Conservation (phyloP, 2,329 filamentous ascomycete genomes). For the Ascochyta pisi region DNA sequence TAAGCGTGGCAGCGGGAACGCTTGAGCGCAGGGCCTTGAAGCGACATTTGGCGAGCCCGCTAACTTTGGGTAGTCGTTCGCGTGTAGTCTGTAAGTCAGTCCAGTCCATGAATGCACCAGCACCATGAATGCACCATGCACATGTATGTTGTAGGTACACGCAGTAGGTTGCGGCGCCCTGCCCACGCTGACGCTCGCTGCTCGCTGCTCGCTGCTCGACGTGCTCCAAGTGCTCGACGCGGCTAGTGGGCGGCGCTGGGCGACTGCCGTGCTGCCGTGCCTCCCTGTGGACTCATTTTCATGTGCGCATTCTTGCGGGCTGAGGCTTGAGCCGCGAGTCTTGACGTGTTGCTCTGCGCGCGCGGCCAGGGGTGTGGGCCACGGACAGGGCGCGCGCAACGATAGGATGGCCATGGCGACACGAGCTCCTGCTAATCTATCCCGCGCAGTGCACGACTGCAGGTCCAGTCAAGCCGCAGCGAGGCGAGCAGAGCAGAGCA, state of each 20-base stretch:
- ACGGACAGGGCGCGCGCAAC: background rate
- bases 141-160: background rate
- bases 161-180: conserved; percentile 15
- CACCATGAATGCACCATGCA: background rate
- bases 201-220: too few species aligned
- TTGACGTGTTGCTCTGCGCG: conserved; percentile 13
- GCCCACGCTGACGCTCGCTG: conserved; percentile 18
- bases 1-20: conserved; percentile 18
- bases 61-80: conserved; percentile 1
- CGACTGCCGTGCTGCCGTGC: background rate
- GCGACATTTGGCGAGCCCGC: conserved; percentile 20
- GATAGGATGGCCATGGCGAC: conserved; percentile 2
- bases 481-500: too few species aligned
- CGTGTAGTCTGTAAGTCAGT: background rate
- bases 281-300: too few species aligned
- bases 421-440: conserved; percentile 23
- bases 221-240: conserved; percentile 27
- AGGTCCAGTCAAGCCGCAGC: too few species aligned
- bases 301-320: conserved; percentile 20
- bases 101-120: background rate
- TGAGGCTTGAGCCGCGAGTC: too few species aligned
- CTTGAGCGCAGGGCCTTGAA: conserved; percentile 15
- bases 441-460: conserved; percentile 14
- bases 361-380: background rate
- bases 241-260: conserved; percentile 23